A percentile compares a stretch with the other conserved stretches of the same genome.
Evolutionary conservation across 1,284 basidiomycete genomes (phyloP).

Genomic region (Leucoagaricus sp.): DNA sequence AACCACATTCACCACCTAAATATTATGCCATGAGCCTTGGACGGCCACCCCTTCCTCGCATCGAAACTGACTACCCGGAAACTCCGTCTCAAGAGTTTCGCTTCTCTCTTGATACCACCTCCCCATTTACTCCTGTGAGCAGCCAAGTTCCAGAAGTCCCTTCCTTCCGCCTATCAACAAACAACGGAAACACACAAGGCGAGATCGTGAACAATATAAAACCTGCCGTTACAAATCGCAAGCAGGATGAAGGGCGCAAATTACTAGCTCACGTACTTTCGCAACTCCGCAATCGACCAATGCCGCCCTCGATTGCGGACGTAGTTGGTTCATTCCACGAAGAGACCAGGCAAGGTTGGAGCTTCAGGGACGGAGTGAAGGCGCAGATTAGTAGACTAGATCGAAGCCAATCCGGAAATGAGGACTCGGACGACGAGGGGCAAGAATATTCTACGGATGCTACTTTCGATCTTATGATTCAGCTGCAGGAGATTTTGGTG

Average conservation of each 20-base stretch:
- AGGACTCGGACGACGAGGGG: slow-evolving; percentile 52
- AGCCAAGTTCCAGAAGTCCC: slow-evolving; percentile 10
- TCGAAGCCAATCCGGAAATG: slow-evolving; percentile 23
- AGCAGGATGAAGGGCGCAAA: slow-evolving; percentile 58
- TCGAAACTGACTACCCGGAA: slow-evolving; percentile 11
- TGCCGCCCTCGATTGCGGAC: slow-evolving; percentile 53
- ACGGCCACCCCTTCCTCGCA: slow-evolving; percentile 11
- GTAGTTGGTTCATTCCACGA: slow-evolving; percentile 32
- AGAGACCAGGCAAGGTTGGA: slow-evolving; percentile 30
- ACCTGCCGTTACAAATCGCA: slow-evolving; percentile 35
- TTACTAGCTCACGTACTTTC: slow-evolving; percentile 56
- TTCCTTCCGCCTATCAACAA: slow-evolving; percentile 22
- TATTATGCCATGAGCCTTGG: slow-evolving; percentile 1
- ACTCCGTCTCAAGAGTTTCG: slow-evolving; percentile 3
- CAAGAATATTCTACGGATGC: slow-evolving; percentile 33
- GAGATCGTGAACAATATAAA: slow-evolving; percentile 15
- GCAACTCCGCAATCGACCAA: slow-evolving; percentile 54
- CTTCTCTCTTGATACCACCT: slow-evolving; percentile 13
- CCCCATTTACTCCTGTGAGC: slow-evolving; percentile 6
- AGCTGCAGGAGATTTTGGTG: slow-evolving; percentile 59
- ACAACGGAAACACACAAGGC: slow-evolving; percentile 25
- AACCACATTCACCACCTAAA: not conserved
- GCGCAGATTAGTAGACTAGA: slow-evolving; percentile 12
- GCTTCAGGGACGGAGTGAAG: slow-evolving; percentile 42
- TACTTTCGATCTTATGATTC: slow-evolving; percentile 62